Base-by-base conservation (phyloP, 768 basidiomycete genomes). In the Psilocybe subaeruginosa region DNA sequence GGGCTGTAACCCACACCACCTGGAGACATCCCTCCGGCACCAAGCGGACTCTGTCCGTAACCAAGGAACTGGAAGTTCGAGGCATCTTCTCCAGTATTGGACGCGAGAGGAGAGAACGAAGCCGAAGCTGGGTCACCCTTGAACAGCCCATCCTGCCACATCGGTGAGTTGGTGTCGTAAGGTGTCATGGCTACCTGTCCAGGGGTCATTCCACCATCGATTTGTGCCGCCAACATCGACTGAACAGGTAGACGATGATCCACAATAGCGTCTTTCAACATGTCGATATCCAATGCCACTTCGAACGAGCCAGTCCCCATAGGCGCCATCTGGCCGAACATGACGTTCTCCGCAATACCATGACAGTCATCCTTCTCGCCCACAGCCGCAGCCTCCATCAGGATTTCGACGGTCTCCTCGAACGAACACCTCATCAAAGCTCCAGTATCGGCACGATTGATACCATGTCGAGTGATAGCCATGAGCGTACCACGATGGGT, bases 381-480 rank as follows among this genome's bases (percentile, higher is more conserved):
- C 23, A 96, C 92, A 0, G 97, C 95, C 1, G 97, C 97, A 0
- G 97, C 97, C 73, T 99, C 97, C 91, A 99, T 96, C 58, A 99
- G 76, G 68, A 99, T 98, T 73, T 99, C 97, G 62, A 99, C 97
- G 2, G 97, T 99, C 80, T 99, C 97, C 74, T 99, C 97, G 82
- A 99, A 99, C 1, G 97, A 99, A 74, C 95, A 99, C 53, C 97
- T 83, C 91, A 99, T 99, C 56, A 99, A 82, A 3, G 97, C 97
- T 17, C 97, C 97, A n/a, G 97, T 98, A 68, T 99, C 97, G 27
- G 96, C 91, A 51, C 97, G 90, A 76, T 99, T 99, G 77, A 99
- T 99, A 74, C 97, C 97, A 70, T 99, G 97, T 41, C 97, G 95
- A 56, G 97, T 99, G 76, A 99, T 99, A 3, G 96, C 93, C 96